Evolutionary conservation across 23 red algal species (phyloP).

Genomic region (Chondrus crispus): DNA sequence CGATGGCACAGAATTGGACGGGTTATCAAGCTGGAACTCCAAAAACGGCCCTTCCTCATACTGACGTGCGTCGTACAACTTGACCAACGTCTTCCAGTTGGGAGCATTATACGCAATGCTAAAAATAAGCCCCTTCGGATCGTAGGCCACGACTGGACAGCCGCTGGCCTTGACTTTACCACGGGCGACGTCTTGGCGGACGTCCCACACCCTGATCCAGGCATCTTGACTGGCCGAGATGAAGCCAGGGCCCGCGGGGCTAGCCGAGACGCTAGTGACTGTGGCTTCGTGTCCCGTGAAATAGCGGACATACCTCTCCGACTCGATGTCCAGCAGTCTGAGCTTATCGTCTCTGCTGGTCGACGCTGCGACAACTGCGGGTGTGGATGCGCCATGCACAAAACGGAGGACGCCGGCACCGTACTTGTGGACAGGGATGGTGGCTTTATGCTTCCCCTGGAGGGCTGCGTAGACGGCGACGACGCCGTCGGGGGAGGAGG

Average conservation of each 20-base stretch:
- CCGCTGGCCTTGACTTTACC: slow-evolving; percentile 58
- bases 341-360: slow-evolving; percentile 48
- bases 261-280: slow-evolving; percentile 67
- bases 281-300: slow-evolving; percentile 67
- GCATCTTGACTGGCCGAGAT: slow-evolving; percentile 77
- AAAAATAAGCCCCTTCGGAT: slow-evolving; percentile 89
- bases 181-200: slow-evolving; percentile 38
- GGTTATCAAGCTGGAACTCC: slow-evolving; percentile 55
- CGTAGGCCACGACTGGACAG: slow-evolving; percentile 74
- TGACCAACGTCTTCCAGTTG: slow-evolving; percentile 58
- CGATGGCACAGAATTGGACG: slow-evolving; percentile 59
- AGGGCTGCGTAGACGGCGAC: slow-evolving; percentile 65
- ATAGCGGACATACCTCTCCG: slow-evolving; percentile 67
- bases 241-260: slow-evolving; percentile 68
- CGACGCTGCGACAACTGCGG: slow-evolving; percentile 54
- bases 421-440: slow-evolving; percentile 85
- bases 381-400: slow-evolving; percentile 42
- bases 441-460: slow-evolving; percentile 53
- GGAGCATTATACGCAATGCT: slow-evolving; percentile 72
- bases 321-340: slow-evolving; percentile 62
- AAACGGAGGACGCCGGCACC: slow-evolving; percentile 77
- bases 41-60: slow-evolving; percentile 89
- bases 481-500: slow-evolving; percentile 57
- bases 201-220: slow-evolving; percentile 83
- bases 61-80: slow-evolving; percentile 86